Evolutionary conservation across 306 rosid species (phyloP).

Genomic region (Alnus rubra): DNA sequence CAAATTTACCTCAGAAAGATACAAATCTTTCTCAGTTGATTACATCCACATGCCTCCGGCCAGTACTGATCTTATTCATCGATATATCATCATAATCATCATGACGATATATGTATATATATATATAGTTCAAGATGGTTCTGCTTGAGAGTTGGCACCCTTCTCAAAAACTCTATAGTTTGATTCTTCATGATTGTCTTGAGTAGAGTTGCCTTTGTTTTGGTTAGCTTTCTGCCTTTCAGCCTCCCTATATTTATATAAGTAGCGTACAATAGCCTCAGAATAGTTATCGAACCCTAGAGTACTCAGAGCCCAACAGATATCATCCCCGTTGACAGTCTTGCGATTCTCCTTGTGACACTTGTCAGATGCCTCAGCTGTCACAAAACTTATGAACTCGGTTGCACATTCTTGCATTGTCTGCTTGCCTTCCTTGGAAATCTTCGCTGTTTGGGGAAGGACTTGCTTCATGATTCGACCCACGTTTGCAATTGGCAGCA

Average conservation of each 20-base stretch:
- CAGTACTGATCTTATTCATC: background rate
- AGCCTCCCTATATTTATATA: slow-evolving; percentile 55
- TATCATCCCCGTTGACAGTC: slow-evolving; percentile 85
- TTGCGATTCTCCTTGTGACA: slow-evolving; percentile 89
- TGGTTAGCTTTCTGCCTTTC: slow-evolving; percentile 44
- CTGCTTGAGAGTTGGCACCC: slow-evolving; percentile 34
- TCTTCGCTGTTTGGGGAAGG: slow-evolving; percentile 65
- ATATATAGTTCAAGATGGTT: slow-evolving; percentile 26
- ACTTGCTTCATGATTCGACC: slow-evolving; percentile 75
- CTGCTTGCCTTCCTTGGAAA: slow-evolving; percentile 78
- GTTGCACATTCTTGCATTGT: slow-evolving; percentile 83
- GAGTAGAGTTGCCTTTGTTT: slow-evolving; percentile 17
- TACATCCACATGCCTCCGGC: background rate
- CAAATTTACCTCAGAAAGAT: slow-evolving; percentile 30
- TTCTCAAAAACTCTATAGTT: slow-evolving; percentile 38
- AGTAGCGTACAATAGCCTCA: slow-evolving; percentile 51
- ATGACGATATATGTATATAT: background rate
- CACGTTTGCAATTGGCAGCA: slow-evolving; percentile 81
- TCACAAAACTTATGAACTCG: slow-evolving; percentile 84
- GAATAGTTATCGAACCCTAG: slow-evolving; percentile 85
- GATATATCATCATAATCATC: background rate
- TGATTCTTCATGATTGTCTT: slow-evolving; percentile 9
- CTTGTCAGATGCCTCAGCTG: slow-evolving; percentile 83
- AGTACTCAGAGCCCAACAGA: slow-evolving; percentile 78
- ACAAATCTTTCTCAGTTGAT: slow-evolving; percentile 2